Base-by-base conservation (phyloP, 805 yeast genomes). In the Saturnispora ahearnii region DNA sequence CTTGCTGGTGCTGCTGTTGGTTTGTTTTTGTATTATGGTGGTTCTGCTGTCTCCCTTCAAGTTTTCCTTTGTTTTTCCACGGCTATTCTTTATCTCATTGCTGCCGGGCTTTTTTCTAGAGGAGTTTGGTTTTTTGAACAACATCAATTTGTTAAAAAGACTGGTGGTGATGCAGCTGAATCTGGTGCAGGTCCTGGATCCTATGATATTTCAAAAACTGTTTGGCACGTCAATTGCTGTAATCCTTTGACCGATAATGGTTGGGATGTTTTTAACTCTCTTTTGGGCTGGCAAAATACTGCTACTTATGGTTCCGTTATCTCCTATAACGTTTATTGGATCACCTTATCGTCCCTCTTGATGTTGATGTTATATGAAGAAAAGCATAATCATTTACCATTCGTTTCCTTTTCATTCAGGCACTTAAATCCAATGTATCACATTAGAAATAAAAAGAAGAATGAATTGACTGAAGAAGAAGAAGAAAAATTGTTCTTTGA, bases 201-300 rank as follows among this genome's bases (percentile, higher is more conserved):
- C 26, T 91, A 91, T 70, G 82, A 91, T 68, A 79, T 91, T 61
- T 61, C 73, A 46, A 77, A 76, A 61, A 70, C 85, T 12, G 96
- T 91, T 28, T 91, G 96, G 90, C 99, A 91, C 71, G 95, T 91
- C 54, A 89, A 91, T 76, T 91, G 97, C 72, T 91, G 98, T 73
- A 89, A 89, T 69, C 97, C 97, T 43, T 90, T 84, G 67, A 73
- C 76, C 52, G 91, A 84, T 69, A 81, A 83, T 59, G 98, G 97
- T 72, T 91, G 98, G 98, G 96, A 89, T 77, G 82, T 91, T 54
- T 91, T 91, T 77, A 91, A 91, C 63, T 87, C 97, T 28, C 68
- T 91, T 51, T 73, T 91, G 55, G 99, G 98, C 55, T 91, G 99
- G 99, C 96, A 89, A 72, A 91, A 91, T 70, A 79, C 96, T 48